These are phyloP conservation scores for Plasmopara viticola DNA, from an alignment of 352 stramenopile species.

Conservation along the genomic window DNA sequence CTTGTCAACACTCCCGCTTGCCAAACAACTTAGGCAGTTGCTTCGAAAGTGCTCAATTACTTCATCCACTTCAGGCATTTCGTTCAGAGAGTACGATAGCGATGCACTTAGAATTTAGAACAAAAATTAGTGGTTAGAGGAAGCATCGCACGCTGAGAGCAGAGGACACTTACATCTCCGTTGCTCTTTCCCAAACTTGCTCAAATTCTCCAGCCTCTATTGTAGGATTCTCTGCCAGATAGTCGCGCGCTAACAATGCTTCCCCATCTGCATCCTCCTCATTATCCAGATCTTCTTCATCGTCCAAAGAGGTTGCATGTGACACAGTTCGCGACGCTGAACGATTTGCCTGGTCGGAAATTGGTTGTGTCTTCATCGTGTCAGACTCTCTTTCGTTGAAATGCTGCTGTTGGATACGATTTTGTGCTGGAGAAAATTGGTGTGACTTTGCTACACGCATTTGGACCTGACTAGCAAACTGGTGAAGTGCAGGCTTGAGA, in stretches of 20 bases:
- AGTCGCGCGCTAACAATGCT: constrained; percentile 58
- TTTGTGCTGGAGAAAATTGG: constrained; percentile 10
- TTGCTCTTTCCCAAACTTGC: constrained; percentile 63
- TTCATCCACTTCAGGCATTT: constrained; percentile 62
- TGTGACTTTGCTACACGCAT: constrained; percentile 10
- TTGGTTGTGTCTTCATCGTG: constrained; percentile 12
- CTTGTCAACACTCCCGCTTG: constrained; percentile 60
- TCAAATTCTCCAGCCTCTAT: constrained; percentile 78
- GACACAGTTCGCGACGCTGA: constrained; percentile 22
- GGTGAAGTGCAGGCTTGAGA: constrained; percentile 60
- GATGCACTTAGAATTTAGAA: constrained; percentile 32
- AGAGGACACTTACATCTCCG: constrained; percentile 56
- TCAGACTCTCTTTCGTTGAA: constrained; percentile 22
- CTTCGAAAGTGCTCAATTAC: constrained; percentile 68
- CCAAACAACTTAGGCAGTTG: constrained; percentile 72
- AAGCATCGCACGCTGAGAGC: not conserved
- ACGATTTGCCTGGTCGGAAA: constrained; percentile 9
- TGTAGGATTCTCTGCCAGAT: constrained; percentile 46
- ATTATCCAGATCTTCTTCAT: constrained; percentile 33
- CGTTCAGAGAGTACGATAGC: constrained; percentile 40
- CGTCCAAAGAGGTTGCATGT: constrained; percentile 24
- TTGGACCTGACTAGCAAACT: constrained; percentile 47
- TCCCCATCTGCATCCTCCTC: constrained; percentile 42
- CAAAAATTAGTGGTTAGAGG: constrained; percentile 4
- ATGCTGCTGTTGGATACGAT: constrained; percentile 13